Evolutionary conservation across 257 asterid species (phyloP), one percentile per base, ranked within the genome.

Genomic region (Solanum okadae): DNA sequence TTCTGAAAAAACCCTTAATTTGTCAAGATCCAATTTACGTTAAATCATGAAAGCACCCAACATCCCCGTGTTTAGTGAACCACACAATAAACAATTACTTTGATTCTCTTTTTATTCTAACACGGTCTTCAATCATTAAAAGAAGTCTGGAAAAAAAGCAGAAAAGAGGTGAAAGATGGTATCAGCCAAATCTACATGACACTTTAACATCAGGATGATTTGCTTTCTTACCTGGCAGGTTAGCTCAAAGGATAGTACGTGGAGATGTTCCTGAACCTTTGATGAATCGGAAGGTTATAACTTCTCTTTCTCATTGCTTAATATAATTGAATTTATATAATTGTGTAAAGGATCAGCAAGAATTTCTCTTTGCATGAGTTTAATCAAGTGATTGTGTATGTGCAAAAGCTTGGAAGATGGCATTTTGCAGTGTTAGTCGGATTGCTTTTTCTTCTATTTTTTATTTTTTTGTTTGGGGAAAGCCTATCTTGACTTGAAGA

Each of bases 221-320:
- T 27, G 18, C 18, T 44, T 81, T 5, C 68, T 29, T 52, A 81
- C 42, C 42, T 44, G 46, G 86, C 86, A 96, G 99, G 92, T 93
- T 96, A 92, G 99, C 99, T 92, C 99, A 95, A 89, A 91, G 99
- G 91, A 96, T 96, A 88, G 94, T 96, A 49, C 93, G 98, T 59
- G 98, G 99, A 65, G 99, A 96, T 93, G 99, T 96, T 90, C 99
- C 99, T 77, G 99, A 96, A 89, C 98, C 98, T 76, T 91, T 96
- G 87, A 88, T 94, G 78, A 93, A 96, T 90, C 98, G 99, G 49
- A 96, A 95, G 98, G 99, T 96, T 84, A 79, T 87, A 70, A 35
- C 61, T 22, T 52, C 65, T 85, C 85, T 82, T 46, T 38, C 18
- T 81, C 33, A 37, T 49, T 81, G 22, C 42, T 18, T 81, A 29